Evolutionary conservation across 2,329 filamentous ascomycete genomes (phyloP), one percentile per base, ranked within the genome.

Genomic region (Dryadomyces quercus-mongolicae): DNA sequence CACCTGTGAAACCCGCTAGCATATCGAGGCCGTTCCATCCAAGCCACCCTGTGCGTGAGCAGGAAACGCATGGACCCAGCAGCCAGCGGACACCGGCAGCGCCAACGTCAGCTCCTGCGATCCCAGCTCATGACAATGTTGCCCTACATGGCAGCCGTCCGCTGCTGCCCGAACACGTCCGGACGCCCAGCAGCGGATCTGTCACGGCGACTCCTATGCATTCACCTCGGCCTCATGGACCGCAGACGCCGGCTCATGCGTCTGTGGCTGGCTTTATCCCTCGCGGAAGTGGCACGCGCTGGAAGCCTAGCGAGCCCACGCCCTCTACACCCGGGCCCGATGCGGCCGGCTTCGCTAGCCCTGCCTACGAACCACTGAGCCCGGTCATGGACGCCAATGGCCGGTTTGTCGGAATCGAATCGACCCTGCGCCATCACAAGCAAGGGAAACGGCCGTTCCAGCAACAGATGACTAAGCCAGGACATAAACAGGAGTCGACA

Each of bases 281-380:
- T 20, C 57, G 57, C 3, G 66, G 66, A 10, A 68, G 62, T 55
- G 79, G 77, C 47, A 85, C 81, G 0, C 77, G 76, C 61, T 85
- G 81, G 81, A 77, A 72, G 2, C 69, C 75, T 16, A 72, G 70
- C 36, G 61, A 63, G 5, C 74, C 77, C 7, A 81, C 78, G 1
- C 76, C 78, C 4, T 79, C 79, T 5, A 85, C 81, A 1, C 81
- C 81, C 2, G 64, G 66, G 4, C 61, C 60, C 31, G 65, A 62
- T 13, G 64, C 67, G 49, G 70, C 67, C 50, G 71, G 74, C 49
- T 64, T 71, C 16, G 70, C 72, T 38, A 78, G 77, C 55, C 81
- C 81, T 2, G 71, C 73, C 3, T 75, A 70, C 55, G 81, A 85
- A 59, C 79, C 79, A 0, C 68, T 83, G 4, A 84, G 80, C 58